These are phyloP conservation scores for Steccherinum ochraceum DNA, from an alignment of 768 basidiomycete genomes.

Conservation along the genomic window DNA sequence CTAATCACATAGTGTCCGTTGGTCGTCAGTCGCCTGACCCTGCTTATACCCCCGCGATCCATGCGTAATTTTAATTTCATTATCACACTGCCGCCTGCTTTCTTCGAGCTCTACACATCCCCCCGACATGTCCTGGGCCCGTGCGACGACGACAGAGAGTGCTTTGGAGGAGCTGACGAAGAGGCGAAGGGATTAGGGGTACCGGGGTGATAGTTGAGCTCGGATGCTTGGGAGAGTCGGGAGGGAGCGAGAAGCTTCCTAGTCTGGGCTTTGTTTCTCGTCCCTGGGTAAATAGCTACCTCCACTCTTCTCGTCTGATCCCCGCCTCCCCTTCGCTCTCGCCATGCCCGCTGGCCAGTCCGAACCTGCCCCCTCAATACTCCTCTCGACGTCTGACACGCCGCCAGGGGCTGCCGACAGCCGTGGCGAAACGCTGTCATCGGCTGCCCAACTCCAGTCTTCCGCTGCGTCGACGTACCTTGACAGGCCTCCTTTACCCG, in stretches of 20 bases:
- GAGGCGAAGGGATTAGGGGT: too few relatives aligned
- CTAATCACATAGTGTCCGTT: too few relatives aligned
- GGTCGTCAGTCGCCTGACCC: neutral
- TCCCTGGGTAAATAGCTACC: too few relatives aligned
- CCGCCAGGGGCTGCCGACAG: neutral
- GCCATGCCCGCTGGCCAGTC: neutral
- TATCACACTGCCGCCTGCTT: too few relatives aligned
- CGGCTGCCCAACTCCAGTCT: neutral
- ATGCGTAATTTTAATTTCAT: neutral
- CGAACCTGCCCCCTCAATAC: neutral
- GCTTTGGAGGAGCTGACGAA: too few relatives aligned
- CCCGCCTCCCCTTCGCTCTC: neutral
- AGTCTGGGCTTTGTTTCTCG: neutral
- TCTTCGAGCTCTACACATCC: too few relatives aligned
- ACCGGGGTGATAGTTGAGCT: too few relatives aligned
- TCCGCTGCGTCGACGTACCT: neutral
- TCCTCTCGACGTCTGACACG: neutral
- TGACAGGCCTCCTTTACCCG: neutral
- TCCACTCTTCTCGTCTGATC: neutral
- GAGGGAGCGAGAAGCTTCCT: neutral
- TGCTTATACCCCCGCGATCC: neutral
- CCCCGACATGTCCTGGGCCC: too few relatives aligned
- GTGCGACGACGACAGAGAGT: too few relatives aligned
- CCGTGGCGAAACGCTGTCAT: neutral
- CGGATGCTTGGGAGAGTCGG: neutral